Conservation (phyloP, 257 asterid genomes). For the Datura wrightii region DNA sequence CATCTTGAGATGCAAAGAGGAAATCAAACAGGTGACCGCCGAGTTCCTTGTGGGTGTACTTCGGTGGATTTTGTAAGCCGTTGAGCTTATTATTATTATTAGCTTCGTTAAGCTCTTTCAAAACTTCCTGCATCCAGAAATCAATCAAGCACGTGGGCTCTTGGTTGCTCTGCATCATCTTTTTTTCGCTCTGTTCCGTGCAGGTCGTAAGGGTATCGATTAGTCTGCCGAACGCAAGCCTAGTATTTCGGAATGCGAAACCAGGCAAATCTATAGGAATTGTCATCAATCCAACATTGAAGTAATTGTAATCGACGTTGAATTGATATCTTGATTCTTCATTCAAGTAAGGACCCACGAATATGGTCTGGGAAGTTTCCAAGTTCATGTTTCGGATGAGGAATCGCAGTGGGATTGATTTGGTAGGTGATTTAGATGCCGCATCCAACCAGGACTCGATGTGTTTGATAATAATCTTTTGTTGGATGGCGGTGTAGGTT, state of each 20-base stretch:
- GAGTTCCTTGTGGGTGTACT: conserved; percentile 48
- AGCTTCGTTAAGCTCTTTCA: conserved; percentile 42
- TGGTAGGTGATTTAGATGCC: conserved; percentile 10
- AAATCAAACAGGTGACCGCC: conserved; percentile 87
- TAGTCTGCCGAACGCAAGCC: conserved; percentile 64
- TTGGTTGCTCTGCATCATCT: conserved; percentile 47
- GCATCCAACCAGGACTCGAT: conserved; percentile 53
- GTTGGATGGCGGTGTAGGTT: conserved; percentile 64
- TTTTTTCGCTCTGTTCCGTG: conserved; percentile 61
- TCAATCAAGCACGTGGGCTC: conserved; percentile 83
- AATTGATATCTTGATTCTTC: conserved; percentile 57
- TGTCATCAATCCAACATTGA: conserved; percentile 82
- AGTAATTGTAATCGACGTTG: conserved; percentile 65
- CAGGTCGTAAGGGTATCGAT: conserved; percentile 62
- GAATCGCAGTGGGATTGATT: conserved; percentile 61
- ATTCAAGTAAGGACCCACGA: conserved; percentile 71
- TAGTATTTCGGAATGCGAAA: conserved; percentile 78
- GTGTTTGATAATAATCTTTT: conserved; percentile 66
- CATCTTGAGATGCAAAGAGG: conserved; percentile 86
- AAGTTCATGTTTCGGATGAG: conserved; percentile 81
- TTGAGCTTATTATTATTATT: neutral
- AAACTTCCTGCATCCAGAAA: conserved; percentile 74
- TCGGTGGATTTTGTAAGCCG: conserved; percentile 13
- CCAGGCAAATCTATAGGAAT: conserved; percentile 85
- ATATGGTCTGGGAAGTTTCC: conserved; percentile 87